A percentile compares a stretch with the other conserved stretches of the same genome.
phyloP scores from a whole-genome alignment of 371 early-diverging fungal genomes.

The Ordospora colligata region DNA sequence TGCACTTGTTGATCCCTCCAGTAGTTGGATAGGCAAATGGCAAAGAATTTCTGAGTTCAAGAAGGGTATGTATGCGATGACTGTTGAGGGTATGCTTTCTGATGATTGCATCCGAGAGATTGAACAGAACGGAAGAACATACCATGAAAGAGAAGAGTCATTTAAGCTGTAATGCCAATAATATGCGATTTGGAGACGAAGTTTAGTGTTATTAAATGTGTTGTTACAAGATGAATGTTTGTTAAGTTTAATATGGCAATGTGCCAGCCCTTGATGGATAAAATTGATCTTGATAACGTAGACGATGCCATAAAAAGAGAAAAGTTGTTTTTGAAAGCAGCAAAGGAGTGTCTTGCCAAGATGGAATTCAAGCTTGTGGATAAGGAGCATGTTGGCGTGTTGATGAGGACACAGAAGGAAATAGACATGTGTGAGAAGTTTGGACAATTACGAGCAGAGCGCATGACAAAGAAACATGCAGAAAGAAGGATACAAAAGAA shows the following conservation, averaged over 20 bases:
- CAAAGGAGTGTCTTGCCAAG: background rate
- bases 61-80: conserved; percentile 60
- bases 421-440: conserved; percentile 19
- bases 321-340: conserved; percentile 26
- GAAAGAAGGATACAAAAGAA: conserved; percentile 11
- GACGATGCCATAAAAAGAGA: conserved; percentile 26
- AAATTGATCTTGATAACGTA: conserved; percentile 19
- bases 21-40: conserved; percentile 61
- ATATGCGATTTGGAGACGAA: background rate
- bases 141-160: conserved; percentile 52
- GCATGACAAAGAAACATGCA: background rate
- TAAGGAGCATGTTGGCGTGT: background rate
- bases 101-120: conserved; percentile 54
- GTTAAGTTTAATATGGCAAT: background rate
- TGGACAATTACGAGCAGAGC: background rate
- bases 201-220: background rate
- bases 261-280: conserved; percentile 1
- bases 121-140: conserved; percentile 53
- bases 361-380: background rate
- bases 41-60: conserved; percentile 51
- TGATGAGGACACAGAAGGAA: conserved; percentile 23
- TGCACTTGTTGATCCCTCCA: conserved; percentile 39
- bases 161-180: conserved; percentile 36
- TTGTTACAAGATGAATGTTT: background rate
- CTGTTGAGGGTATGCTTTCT: conserved; percentile 56